These are phyloP conservation scores for Allantophomopsis lycopodina DNA, from an alignment of 2,329 filamentous ascomycete genomes.

Conservation along the genomic window DNA sequence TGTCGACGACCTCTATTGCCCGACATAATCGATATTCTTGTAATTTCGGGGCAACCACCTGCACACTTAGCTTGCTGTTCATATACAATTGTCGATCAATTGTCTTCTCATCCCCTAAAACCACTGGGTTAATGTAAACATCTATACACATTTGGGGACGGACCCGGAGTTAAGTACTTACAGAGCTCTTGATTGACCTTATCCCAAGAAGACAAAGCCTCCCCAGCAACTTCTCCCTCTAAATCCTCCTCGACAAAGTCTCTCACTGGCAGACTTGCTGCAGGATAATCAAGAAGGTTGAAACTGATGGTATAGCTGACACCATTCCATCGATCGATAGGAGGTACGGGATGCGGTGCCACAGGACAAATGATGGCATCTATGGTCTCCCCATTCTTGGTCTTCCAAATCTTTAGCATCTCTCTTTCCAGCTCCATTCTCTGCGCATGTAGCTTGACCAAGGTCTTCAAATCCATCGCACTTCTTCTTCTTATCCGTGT, in stretches of 20 bases:
- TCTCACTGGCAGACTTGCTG: conserved; percentile 40
- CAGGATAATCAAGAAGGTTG: conserved; percentile 48
- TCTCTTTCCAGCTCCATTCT: conserved; percentile 36
- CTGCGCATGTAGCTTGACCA: conserved; percentile 37
- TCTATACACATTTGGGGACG: too few relatives aligned
- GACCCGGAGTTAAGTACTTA: conserved; percentile 15
- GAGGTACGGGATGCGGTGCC: conserved; percentile 48
- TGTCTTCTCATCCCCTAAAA: conserved; percentile 11
- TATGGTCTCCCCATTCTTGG: conserved; percentile 26
- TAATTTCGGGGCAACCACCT: conserved; percentile 15
- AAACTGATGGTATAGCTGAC: conserved; percentile 48
- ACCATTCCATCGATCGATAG: conserved; percentile 47
- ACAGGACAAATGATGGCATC: conserved; percentile 51
- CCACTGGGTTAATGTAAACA: conserved; percentile 2
- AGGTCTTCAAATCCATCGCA: conserved; percentile 28
- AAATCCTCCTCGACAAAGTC: conserved; percentile 33
- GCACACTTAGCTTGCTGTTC: conserved; percentile 13
- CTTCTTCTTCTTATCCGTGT: conserved; percentile 33
- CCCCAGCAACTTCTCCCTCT: conserved; percentile 28
- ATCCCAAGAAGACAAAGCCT: conserved; percentile 38
- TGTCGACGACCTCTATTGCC: conserved; percentile 15
- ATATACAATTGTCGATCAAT: conserved; percentile 15
- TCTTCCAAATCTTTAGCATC: conserved; percentile 42
- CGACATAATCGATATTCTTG: conserved; percentile 14
- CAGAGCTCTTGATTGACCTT: conserved; percentile 44